Evolutionary conservation across 192 early-diverging fungal genomes (phyloP).

Genomic region (Linnemannia zychae): DNA sequence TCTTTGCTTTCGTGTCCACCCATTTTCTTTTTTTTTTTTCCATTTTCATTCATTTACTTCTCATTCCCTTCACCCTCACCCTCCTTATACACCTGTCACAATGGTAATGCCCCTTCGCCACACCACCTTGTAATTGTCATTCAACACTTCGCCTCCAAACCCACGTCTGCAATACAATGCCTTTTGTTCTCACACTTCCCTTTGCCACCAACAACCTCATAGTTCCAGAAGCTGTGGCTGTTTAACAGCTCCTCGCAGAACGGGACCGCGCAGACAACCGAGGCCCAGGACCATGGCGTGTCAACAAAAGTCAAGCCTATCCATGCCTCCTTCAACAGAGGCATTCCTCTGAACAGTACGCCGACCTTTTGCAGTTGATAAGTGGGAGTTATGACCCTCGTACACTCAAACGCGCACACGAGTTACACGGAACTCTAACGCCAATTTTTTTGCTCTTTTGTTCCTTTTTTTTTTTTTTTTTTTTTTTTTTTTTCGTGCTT

Average conservation of each 20-base stretch:
- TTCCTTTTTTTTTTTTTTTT: not conserved
- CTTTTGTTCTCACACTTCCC: not conserved
- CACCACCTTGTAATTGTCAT: not conserved
- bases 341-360: constrained; percentile 52
- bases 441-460: not conserved
- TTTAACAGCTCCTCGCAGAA: constrained; percentile 31
- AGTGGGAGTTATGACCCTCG: not conserved
- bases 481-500: not conserved
- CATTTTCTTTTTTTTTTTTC: not conserved
- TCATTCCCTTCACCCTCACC: not conserved
- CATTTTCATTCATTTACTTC: not conserved
- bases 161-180: not conserved
- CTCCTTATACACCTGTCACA: not conserved
- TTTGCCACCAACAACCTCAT: not conserved
- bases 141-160: not conserved
- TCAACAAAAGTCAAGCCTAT: constrained; percentile 51
- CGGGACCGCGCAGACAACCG: constrained; percentile 2
- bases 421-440: not conserved
- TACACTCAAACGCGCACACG: not conserved
- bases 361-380: not conserved
- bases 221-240: constrained; percentile 55
- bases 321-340: constrained; percentile 54
- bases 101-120: constrained; percentile 13
- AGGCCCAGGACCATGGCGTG: constrained; percentile 43
- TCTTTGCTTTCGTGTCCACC: not conserved